Conservation (phyloP, 495 filamentous ascomycete genomes). For the Pseudoneurospora amorphoporcata region DNA sequence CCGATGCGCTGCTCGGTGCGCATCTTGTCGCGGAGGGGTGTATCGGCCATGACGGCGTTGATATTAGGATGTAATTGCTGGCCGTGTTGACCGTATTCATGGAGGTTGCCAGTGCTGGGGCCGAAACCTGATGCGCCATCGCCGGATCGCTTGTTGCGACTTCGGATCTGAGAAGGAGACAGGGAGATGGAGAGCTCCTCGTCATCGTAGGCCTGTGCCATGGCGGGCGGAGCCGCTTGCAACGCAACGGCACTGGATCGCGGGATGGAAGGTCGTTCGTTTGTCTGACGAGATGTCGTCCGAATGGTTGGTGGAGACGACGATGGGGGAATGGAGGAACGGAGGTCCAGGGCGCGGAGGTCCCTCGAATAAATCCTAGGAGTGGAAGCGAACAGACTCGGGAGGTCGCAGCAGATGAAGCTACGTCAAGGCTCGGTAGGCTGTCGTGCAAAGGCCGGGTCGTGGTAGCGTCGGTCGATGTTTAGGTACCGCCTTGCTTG, state of each 20-base stretch:
- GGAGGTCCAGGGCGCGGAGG: neutral
- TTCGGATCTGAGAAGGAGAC: constrained; percentile 50
- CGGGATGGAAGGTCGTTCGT: neutral
- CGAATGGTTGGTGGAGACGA: neutral
- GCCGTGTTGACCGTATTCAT: constrained; percentile 18
- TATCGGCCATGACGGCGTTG: constrained; percentile 19
- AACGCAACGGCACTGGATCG: neutral
- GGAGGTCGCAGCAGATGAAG: neutral
- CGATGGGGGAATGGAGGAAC: neutral
- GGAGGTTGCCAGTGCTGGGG: constrained; percentile 16
- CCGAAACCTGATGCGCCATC: constrained; percentile 10
- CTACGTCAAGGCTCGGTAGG: neutral
- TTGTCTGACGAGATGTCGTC: neutral
- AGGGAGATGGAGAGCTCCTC: constrained; percentile 89
- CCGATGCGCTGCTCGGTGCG: constrained; percentile 71
- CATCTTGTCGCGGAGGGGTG: constrained; percentile 30
- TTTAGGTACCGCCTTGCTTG: neutral
- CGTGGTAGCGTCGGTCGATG: neutral
- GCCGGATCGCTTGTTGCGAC: constrained; percentile 27
- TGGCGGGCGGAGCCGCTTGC: constrained; percentile 19
- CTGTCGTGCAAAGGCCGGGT: neutral
- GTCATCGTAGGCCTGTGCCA: constrained; percentile 60
- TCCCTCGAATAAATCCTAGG: neutral
- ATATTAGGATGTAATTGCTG: constrained; percentile 11
- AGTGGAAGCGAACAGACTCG: neutral